Conservation (phyloP, 169 alveolate species). For the Plasmodium coatneyi region DNA sequence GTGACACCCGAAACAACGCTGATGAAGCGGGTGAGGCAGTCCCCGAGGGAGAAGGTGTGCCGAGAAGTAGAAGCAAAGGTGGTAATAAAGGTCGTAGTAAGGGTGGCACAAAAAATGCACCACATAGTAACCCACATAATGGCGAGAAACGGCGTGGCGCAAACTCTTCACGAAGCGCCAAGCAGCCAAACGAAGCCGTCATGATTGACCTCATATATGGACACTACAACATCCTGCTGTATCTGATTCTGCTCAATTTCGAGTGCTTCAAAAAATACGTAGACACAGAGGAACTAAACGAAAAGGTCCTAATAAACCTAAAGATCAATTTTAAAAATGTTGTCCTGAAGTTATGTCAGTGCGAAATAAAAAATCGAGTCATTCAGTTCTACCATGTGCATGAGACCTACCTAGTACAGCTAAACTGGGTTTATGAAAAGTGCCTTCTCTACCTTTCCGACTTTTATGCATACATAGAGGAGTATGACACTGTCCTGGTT, state of each 20-base stretch:
- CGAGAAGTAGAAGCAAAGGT: conserved; percentile 10
- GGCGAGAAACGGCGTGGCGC: neutral
- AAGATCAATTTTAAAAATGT: conserved; percentile 49
- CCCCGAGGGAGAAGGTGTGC: neutral
- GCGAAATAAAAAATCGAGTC: conserved; percentile 53
- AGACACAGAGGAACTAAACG: conserved; percentile 25
- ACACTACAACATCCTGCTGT: conserved; percentile 42
- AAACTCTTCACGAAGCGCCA: neutral
- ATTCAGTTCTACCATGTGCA: conserved; percentile 60
- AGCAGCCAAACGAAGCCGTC: neutral
- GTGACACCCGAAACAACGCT: neutral
- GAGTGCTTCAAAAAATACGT: conserved; percentile 32
- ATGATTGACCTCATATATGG: conserved; percentile 50
- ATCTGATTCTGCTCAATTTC: conserved; percentile 37
- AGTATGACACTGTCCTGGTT: conserved; percentile 51
- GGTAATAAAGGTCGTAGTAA: neutral
- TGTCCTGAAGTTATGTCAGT: conserved; percentile 10
- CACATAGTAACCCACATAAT: neutral
- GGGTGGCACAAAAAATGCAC: neutral
- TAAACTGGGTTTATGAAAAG: conserved; percentile 44
- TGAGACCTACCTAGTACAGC: conserved; percentile 34
- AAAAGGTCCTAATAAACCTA: conserved; percentile 16
- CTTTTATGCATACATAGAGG: conserved; percentile 41
- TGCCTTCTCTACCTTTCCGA: conserved; percentile 34
- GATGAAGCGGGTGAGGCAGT: neutral